Conservation (phyloP, 2,329 filamentous ascomycete species). For the Phialocephala subalpina region DNA sequence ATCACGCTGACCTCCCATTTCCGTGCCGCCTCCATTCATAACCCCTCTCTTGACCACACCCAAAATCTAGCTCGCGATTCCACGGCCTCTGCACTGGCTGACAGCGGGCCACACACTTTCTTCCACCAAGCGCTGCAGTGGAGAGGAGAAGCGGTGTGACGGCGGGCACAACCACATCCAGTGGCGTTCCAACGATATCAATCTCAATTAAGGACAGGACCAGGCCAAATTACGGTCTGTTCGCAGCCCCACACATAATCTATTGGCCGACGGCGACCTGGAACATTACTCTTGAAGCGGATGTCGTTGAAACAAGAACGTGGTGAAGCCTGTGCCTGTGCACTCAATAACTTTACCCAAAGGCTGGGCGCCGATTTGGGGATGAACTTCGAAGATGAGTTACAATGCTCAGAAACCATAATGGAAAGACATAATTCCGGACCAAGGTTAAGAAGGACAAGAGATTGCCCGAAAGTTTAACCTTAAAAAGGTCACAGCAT, state of each 20-base stretch:
- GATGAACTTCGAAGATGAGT: neutral
- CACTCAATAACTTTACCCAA: conserved; percentile 4
- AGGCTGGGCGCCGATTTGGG: neutral
- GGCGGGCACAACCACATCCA: neutral
- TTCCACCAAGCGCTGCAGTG: conserved; percentile 28
- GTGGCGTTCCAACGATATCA: neutral
- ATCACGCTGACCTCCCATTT: conserved; percentile 12
- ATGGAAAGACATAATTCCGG: neutral
- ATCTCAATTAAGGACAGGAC: neutral
- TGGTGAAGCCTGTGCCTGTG: neutral
- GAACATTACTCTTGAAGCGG: conserved; percentile 2
- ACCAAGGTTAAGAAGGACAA: neutral
- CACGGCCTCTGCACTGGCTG: conserved; percentile 17
- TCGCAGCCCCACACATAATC: conserved; percentile 5
- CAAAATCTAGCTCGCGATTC: conserved; percentile 11
- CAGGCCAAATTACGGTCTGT: conserved; percentile 17
- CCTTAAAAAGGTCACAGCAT: neutral
- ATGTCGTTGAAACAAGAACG: conserved; percentile 15
- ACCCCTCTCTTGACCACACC: conserved; percentile 13
- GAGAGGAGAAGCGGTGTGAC: conserved; percentile 31
- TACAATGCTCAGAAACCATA: neutral
- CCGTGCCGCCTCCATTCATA: conserved; percentile 1
- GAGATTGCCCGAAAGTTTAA: conserved; percentile 3
- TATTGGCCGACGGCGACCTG: neutral
- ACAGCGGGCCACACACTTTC: conserved; percentile 23